phyloP scores from a whole-genome alignment of 768 basidiomycete genomes.

The Cystoderma amianthinum region DNA sequence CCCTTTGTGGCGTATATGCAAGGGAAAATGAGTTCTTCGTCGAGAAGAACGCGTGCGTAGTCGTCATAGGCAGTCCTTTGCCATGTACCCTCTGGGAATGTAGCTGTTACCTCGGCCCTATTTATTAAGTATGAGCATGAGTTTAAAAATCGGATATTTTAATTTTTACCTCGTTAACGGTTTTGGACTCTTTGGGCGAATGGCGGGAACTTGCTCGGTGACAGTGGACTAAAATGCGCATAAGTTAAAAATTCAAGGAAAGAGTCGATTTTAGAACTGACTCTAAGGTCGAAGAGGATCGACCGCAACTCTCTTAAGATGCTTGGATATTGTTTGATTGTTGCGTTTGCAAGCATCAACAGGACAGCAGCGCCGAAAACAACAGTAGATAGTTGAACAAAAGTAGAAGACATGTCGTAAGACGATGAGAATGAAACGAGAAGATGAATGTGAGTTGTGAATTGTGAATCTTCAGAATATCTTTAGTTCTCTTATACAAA shows the following conservation, averaged over 20 bases:
- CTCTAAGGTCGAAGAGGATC: neutral
- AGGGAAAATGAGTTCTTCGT: conserved; percentile 13
- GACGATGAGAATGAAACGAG: neutral
- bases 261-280: neutral
- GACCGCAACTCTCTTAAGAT: neutral
- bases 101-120: neutral
- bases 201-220: neutral
- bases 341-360: neutral
- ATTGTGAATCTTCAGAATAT: neutral
- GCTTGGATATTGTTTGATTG: neutral
- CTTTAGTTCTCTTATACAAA: neutral
- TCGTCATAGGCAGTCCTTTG: conserved; percentile 13
- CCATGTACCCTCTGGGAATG: conserved; percentile 9
- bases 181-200: neutral
- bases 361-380: neutral
- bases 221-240: too few relatives aligned
- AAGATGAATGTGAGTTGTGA: neutral
- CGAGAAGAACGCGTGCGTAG: conserved; percentile 9
- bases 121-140: neutral
- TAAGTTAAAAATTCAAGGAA: neutral
- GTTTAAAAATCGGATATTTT: neutral
- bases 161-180: neutral
- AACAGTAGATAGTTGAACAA: neutral
- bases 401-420: neutral
- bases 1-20: conserved; percentile 16